Evolutionary conservation across 495 filamentous ascomycete species (phyloP).

Genomic region (Aspergillus nidulans): DNA sequence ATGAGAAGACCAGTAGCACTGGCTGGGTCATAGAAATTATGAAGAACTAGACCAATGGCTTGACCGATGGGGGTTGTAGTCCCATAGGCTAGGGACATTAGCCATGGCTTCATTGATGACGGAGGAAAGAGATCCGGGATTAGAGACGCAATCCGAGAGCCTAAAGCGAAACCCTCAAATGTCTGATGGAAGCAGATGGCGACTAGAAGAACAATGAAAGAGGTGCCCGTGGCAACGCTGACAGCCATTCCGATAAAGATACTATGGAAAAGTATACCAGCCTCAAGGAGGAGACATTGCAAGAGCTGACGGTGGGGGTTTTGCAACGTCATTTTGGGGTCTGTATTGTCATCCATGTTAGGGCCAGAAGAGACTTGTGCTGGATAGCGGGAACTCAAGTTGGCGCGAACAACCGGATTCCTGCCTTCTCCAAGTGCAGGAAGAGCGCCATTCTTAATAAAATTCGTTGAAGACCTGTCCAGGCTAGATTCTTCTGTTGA

Average conservation of each 20-base stretch:
- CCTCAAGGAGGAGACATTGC: conserved; percentile 76
- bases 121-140: conserved; percentile 50
- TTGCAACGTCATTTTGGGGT: conserved; percentile 25
- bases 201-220: conserved; percentile 74
- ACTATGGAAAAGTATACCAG: conserved; percentile 81
- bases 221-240: conserved; percentile 72
- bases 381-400: conserved; percentile 7
- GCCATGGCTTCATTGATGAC: conserved; percentile 64
- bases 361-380: conserved; percentile 4
- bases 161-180: conserved; percentile 75
- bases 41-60: conserved; percentile 76
- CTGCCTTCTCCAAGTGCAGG: conserved; percentile 27
- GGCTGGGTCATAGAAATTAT: conserved; percentile 78
- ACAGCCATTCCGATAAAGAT: conserved; percentile 89
- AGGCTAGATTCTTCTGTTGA: conserved; percentile 8
- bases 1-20: conserved; percentile 79
- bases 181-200: conserved; percentile 83
- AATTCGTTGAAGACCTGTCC: background rate
- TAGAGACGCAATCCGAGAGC: conserved; percentile 64
- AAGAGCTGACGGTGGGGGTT: conserved; percentile 59
- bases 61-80: conserved; percentile 89
- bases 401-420: conserved; percentile 15
- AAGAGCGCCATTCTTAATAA: conserved; percentile 16
- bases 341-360: too few relatives aligned
- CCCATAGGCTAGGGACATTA: conserved; percentile 94